These are phyloP conservation scores for Russula virescens DNA, from an alignment of 768 basidiomycete species.

Conservation along the genomic window DNA sequence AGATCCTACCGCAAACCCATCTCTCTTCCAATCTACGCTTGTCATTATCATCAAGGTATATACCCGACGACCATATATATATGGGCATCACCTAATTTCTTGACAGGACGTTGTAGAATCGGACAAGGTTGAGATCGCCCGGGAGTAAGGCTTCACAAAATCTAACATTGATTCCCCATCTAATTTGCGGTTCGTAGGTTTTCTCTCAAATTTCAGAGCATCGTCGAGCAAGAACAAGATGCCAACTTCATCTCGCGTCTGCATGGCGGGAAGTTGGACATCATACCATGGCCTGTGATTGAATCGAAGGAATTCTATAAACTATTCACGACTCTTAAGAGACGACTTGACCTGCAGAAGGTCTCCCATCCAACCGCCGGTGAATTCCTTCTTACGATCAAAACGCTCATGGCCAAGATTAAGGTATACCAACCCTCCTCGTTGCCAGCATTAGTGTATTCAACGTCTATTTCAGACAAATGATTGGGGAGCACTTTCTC, in stretches of 20 bases:
- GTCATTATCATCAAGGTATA: constrained; percentile 58
- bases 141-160: constrained; percentile 39
- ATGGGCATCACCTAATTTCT: background rate
- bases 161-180: background rate
- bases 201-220: constrained; percentile 50
- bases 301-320: constrained; percentile 55
- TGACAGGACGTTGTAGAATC: constrained; percentile 56
- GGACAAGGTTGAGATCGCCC: constrained; percentile 50
- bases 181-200: constrained; percentile 35
- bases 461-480: constrained; percentile 39
- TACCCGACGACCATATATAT: too few species aligned
- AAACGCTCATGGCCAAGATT: constrained; percentile 17
- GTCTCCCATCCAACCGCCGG: constrained; percentile 47
- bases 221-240: constrained; percentile 55
- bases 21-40: constrained; percentile 51
- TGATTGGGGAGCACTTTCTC: constrained; percentile 60
- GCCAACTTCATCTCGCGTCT: constrained; percentile 59
- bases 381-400: constrained; percentile 35
- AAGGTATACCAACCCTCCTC: background rate
- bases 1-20: constrained; percentile 54
- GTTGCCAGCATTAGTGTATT: background rate
- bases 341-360: constrained; percentile 42
- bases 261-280: constrained; percentile 48
- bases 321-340: constrained; percentile 44
- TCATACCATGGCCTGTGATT: constrained; percentile 64